Conservation (phyloP, 108 stramenopile genomes). For the Phaeodactylum tricornutum region DNA sequence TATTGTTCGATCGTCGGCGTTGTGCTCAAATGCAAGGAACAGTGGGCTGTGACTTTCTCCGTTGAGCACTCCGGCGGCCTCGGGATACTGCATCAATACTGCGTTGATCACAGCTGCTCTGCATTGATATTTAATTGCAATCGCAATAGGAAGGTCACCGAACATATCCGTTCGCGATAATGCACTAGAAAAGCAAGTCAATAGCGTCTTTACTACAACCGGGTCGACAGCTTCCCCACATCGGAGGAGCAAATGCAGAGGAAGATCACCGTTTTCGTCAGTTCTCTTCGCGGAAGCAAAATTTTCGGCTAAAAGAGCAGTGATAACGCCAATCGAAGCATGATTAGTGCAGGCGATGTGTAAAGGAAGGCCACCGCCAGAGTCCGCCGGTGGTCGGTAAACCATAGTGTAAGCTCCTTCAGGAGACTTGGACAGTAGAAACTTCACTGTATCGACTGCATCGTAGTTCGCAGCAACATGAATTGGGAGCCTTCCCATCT, state of each 20-base stretch:
- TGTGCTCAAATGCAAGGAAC: constrained; percentile 61
- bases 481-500: constrained; percentile 68
- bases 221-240: constrained; percentile 79
- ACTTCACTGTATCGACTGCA: constrained; percentile 79
- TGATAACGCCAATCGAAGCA: constrained; percentile 79
- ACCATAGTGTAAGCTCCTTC: constrained; percentile 78
- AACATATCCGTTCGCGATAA: constrained; percentile 71
- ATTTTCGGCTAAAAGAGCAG: constrained; percentile 63
- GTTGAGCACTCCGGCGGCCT: constrained; percentile 60
- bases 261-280: constrained; percentile 82
- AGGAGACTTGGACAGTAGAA: constrained; percentile 62
- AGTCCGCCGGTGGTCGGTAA: constrained; percentile 50
- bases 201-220: constrained; percentile 77
- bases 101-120: constrained; percentile 59
- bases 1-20: constrained; percentile 73
- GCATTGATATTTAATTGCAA: constrained; percentile 72
- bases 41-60: constrained; percentile 77
- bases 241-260: constrained; percentile 74
- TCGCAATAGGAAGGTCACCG: constrained; percentile 75
- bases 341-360: constrained; percentile 80
- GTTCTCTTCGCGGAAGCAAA: constrained; percentile 75
- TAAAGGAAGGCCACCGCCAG: constrained; percentile 70
- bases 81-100: constrained; percentile 67
- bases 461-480: constrained; percentile 82
- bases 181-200: constrained; percentile 72